Percentiles rank a stretch among this genome's conserved stretches.
phyloP scores from a whole-genome alignment of 1,284 basidiomycete species.

The Serendipita sp. region DNA sequence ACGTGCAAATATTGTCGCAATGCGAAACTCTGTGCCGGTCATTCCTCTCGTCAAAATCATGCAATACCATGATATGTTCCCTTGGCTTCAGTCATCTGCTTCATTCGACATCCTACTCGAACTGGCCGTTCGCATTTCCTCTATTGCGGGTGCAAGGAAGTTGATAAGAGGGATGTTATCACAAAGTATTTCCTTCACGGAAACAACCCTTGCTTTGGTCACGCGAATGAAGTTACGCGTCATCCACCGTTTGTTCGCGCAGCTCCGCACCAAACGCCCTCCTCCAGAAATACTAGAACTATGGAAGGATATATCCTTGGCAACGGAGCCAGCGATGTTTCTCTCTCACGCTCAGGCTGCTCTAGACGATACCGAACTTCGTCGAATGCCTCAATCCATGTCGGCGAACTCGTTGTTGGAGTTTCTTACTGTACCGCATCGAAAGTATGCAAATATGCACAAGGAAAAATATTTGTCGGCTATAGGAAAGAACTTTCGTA shows the following conservation, averaged over 20 bases:
- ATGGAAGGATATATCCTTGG: too few relatives aligned
- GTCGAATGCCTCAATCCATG: too few relatives aligned
- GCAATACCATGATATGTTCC: slow-evolving; percentile 20
- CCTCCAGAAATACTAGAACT: background rate
- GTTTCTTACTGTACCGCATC: too few relatives aligned
- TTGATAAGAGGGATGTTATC: slow-evolving; percentile 22
- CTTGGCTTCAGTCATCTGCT: slow-evolving; percentile 17
- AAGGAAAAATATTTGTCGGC: too few relatives aligned
- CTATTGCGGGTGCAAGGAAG: slow-evolving; percentile 18
- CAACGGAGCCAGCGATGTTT: slow-evolving; percentile 7
- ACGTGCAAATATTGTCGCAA: background rate
- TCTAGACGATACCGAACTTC: too few relatives aligned
- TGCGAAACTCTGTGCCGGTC: background rate
- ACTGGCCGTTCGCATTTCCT: slow-evolving; percentile 21
- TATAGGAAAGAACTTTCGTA: too few relatives aligned
- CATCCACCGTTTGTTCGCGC: slow-evolving; percentile 23
- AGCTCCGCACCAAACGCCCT: slow-evolving; percentile 12
- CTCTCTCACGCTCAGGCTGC: slow-evolving; percentile 16
- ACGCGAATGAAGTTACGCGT: slow-evolving; percentile 24
- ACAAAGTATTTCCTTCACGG: slow-evolving; percentile 18
- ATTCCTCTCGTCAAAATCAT: slow-evolving; percentile 11
- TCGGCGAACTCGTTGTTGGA: too few relatives aligned
- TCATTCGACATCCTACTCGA: slow-evolving; percentile 25
- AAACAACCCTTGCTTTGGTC: slow-evolving; percentile 21
- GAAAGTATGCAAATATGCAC: too few relatives aligned